Evolutionary conservation across 768 basidiomycete genomes (phyloP).

Genomic region (Russula foetens): DNA sequence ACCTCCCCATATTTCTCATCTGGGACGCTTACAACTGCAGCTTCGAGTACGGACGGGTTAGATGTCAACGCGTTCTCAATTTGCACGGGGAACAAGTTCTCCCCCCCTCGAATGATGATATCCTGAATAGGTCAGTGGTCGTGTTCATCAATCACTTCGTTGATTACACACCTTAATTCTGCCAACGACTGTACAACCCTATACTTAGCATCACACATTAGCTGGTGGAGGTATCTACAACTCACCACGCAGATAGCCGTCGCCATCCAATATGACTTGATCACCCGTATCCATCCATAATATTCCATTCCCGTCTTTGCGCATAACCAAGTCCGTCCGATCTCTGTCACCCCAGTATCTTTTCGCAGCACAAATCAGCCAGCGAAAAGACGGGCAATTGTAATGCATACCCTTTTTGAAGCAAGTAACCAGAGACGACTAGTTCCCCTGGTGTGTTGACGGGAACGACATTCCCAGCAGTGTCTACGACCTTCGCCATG

Average conservation of each 20-base stretch:
- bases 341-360: constrained; percentile 74
- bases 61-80: constrained; percentile 68
- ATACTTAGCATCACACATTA: not conserved
- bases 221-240: not conserved
- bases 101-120: constrained; percentile 81
- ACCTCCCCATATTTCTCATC: constrained; percentile 65
- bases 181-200: constrained; percentile 52
- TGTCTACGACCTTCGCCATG: constrained; percentile 61
- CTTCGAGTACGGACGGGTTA: constrained; percentile 54
- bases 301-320: constrained; percentile 40
- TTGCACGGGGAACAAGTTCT: constrained; percentile 81
- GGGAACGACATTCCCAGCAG: constrained; percentile 54
- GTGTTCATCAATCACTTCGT: not conserved
- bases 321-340: constrained; percentile 56
- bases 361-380: not conserved
- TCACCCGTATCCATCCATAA: constrained; percentile 85
- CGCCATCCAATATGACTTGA: constrained; percentile 70
- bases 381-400: not conserved
- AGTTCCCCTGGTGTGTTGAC: constrained; percentile 69
- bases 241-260: constrained; percentile 70
- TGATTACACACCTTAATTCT: constrained; percentile 56
- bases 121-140: constrained; percentile 37
- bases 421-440: constrained; percentile 62
- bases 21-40: constrained; percentile 65
- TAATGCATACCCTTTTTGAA: constrained; percentile 64